Evolutionary conservation across 169 alveolate genomes (phyloP).

Genomic region (Perkinsus marinus): DNA sequence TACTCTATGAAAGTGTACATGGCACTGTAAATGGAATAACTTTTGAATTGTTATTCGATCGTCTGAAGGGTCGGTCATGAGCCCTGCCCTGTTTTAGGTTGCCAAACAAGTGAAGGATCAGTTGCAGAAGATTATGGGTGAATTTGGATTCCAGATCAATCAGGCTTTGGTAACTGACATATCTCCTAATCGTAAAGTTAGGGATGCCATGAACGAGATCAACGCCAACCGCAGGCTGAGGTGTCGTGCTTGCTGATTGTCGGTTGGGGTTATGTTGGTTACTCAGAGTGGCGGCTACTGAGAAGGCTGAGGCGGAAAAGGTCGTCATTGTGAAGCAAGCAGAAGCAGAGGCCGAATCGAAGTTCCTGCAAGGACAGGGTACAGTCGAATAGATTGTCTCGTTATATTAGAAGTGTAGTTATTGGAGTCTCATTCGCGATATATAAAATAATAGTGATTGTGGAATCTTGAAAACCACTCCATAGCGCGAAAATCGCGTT

Average conservation of each 20-base stretch:
- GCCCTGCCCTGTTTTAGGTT: no score
- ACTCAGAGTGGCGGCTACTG: neutral
- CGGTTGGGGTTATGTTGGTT: neutral
- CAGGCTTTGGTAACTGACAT: constrained; percentile 5
- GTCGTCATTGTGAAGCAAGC: constrained; percentile 2
- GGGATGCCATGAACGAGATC: constrained; percentile 8
- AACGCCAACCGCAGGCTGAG: neutral
- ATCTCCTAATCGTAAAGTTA: neutral
- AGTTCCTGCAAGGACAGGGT: constrained; percentile 7
- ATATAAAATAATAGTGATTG: no score
- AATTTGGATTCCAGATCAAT: neutral
- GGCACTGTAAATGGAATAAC: no score
- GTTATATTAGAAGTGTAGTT: no score
- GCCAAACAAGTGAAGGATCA: neutral
- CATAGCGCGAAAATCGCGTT: no score
- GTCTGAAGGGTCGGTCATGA: no score
- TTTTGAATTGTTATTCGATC: no score
- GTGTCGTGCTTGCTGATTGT: neutral
- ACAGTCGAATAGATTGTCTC: neutral
- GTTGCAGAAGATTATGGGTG: neutral
- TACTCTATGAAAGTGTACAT: no score
- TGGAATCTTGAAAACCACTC: no score
- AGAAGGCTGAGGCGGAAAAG: constrained; percentile 6
- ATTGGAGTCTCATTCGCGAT: no score
- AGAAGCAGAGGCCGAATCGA: constrained; percentile 1